A percentile compares a stretch with the other conserved stretches of the same genome.
Evolutionary conservation across 768 basidiomycete genomes (phyloP).

Genomic region (Trametopsis cervina): DNA sequence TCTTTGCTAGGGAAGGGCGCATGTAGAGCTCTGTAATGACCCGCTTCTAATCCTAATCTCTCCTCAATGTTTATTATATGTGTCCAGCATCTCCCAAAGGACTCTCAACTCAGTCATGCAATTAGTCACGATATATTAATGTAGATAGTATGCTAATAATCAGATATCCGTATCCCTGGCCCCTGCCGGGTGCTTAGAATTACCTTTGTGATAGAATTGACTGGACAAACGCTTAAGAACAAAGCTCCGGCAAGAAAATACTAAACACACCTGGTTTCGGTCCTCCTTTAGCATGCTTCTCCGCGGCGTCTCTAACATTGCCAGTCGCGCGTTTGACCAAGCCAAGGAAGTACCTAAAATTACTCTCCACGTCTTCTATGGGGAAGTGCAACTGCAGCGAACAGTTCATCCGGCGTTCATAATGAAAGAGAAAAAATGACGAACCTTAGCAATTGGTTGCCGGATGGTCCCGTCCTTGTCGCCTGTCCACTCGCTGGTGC

Average conservation of each 20-base stretch:
- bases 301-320: constrained; percentile 50
- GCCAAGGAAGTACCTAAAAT: constrained; percentile 68
- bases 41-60: not conserved
- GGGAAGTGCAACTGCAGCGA: constrained; percentile 68
- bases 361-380: constrained; percentile 67
- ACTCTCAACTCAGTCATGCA: not conserved
- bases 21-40: not conserved
- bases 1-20: not conserved
- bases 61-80: not conserved
- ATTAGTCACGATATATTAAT: not conserved
- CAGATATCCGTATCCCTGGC: constrained; percentile 84
- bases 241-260: too few relatives aligned
- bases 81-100: not conserved
- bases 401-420: not conserved
- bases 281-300: constrained; percentile 27
- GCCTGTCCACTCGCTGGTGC: constrained; percentile 89
- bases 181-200: constrained; percentile 81
- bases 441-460: constrained; percentile 71
- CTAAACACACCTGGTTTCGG: constrained; percentile 36
- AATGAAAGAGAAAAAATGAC: constrained; percentile 15
- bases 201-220: constrained; percentile 72
- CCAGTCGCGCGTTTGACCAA: constrained; percentile 73
- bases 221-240: constrained; percentile 33
- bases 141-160: constrained; percentile 38
- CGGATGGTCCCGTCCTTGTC: constrained; percentile 83